phyloP scores from a whole-genome alignment of 148 eudicot species.

The Diospyros kaki region DNA sequence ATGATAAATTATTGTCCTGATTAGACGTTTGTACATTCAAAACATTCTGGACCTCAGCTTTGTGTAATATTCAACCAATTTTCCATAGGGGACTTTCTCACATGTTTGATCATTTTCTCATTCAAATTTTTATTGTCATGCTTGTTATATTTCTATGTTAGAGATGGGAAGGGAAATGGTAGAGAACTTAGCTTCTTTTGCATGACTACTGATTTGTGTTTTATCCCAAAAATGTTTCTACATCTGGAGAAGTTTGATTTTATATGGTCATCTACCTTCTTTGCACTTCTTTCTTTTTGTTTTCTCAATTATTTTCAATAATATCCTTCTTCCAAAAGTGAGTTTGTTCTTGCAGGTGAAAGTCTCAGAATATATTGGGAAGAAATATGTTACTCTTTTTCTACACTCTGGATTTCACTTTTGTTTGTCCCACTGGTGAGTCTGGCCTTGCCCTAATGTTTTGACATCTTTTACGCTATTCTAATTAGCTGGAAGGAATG shows the following conservation, averaged over 20 bases:
- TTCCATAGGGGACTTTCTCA: not conserved
- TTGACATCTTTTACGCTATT: not conserved
- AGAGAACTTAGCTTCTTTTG: too few relatives aligned
- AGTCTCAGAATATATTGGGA: conserved; percentile 86
- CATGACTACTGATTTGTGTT: too few relatives aligned
- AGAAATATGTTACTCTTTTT: conserved; percentile 97
- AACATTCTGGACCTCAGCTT: not conserved
- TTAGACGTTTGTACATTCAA: not conserved
- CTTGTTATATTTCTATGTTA: too few relatives aligned
- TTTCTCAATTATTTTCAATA: not conserved
- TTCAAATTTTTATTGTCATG: too few relatives aligned
- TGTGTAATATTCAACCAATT: not conserved
- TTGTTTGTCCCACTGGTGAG: conserved; percentile 98
- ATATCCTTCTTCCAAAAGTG: not conserved
- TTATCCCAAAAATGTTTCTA: not conserved
- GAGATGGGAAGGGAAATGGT: too few relatives aligned
- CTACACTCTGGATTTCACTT: conserved; percentile 95
- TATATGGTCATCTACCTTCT: not conserved
- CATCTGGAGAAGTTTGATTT: not conserved
- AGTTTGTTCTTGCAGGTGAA: conserved; percentile 64
- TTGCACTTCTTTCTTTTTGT: not conserved
- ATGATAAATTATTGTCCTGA: not conserved
- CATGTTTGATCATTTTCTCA: not conserved
- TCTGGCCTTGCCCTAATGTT: conserved; percentile 8
- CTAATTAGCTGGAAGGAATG: not conserved